Percentiles rank a stretch among this genome's conserved stretches.
Conservation (phyloP, 1,139 yeast genomes). For the Taphrina pruni region DNA sequence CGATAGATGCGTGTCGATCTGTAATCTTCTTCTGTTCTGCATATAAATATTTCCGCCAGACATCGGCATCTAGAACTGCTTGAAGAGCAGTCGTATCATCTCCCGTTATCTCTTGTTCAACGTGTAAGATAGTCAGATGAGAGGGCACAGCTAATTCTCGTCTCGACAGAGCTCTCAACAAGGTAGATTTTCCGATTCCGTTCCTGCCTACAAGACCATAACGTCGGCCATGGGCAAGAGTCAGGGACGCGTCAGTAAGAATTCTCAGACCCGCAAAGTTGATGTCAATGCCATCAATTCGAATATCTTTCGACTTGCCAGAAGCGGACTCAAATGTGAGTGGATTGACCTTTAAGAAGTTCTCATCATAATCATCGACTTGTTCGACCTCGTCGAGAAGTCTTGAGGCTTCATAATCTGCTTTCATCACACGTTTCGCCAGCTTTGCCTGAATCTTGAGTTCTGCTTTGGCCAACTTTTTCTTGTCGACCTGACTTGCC, state of each 20-base stretch:
- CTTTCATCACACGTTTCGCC: slow-evolving; percentile 77
- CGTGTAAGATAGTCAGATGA: slow-evolving; percentile 92
- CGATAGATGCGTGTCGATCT: slow-evolving; percentile 76
- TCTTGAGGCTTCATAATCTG: slow-evolving; percentile 88
- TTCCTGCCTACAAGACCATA: slow-evolving; percentile 98
- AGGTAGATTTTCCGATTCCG: slow-evolving; percentile 98
- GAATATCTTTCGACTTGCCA: slow-evolving; percentile 91
- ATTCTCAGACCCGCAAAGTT: slow-evolving; percentile 94
- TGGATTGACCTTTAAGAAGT: slow-evolving; percentile 93
- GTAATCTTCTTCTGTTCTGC: slow-evolving; percentile 76
- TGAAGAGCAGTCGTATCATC: slow-evolving; percentile 90
- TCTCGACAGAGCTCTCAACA: slow-evolving; percentile 85
- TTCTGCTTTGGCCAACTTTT: slow-evolving; percentile 96
- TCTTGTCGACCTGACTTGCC: slow-evolving; percentile 93
- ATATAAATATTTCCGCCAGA: slow-evolving; percentile 91
- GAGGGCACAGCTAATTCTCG: slow-evolving; percentile 93
- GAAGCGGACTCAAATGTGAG: slow-evolving; percentile 79
- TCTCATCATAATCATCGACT: slow-evolving; percentile 76
- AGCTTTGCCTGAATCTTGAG: slow-evolving; percentile 95
- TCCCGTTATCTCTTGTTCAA: slow-evolving; percentile 95
- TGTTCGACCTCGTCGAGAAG: slow-evolving; percentile 69
- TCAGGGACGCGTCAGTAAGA: slow-evolving; percentile 81
- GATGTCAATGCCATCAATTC: slow-evolving; percentile 87
- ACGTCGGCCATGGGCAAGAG: slow-evolving; percentile 89
- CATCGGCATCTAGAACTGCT: slow-evolving; percentile 97